Evolutionary conservation across 257 asterid genomes (phyloP).

Genomic region (Forsythia suspensa): DNA sequence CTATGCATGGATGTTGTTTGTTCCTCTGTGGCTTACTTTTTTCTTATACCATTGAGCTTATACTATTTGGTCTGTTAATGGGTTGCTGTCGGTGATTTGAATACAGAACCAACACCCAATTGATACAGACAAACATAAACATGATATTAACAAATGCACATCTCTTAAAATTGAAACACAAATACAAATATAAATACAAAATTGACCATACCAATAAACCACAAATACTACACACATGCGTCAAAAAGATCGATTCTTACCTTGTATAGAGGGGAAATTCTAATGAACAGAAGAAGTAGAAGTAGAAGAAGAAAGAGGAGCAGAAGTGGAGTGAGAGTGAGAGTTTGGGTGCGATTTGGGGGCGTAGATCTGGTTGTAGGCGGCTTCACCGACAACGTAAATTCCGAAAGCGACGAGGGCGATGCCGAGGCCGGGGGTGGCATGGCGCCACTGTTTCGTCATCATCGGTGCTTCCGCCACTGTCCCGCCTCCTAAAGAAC

Average conservation of each 20-base stretch:
- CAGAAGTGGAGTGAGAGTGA: constrained; percentile 21
- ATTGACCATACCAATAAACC: not conserved
- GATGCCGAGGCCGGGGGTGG: constrained; percentile 84
- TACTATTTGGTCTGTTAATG: too few relatives aligned
- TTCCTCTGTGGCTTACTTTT: too few relatives aligned
- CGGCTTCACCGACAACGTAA: constrained; percentile 65
- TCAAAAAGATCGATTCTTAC: not conserved
- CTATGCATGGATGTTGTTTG: too few relatives aligned
- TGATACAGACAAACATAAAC: not conserved
- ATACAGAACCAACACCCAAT: not conserved
- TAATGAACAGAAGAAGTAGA: not conserved
- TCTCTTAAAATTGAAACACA: not conserved
- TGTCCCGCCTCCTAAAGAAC: constrained; percentile 86
- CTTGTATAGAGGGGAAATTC: not conserved
- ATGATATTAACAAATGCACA: not conserved
- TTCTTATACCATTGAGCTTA: too few relatives aligned
- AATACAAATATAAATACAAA: not conserved
- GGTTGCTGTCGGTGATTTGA: too few relatives aligned
- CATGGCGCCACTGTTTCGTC: constrained; percentile 85
- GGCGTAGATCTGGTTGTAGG: constrained; percentile 42
- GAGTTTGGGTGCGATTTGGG: not conserved
- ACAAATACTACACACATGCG: not conserved
- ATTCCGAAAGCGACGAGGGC: constrained; percentile 78
- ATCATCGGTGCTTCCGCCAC: constrained; percentile 96
- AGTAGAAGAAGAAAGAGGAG: not conserved